These are phyloP conservation scores for Alternaria rosae DNA, from an alignment of 2,329 filamentous ascomycete species.

Conservation along the genomic window DNA sequence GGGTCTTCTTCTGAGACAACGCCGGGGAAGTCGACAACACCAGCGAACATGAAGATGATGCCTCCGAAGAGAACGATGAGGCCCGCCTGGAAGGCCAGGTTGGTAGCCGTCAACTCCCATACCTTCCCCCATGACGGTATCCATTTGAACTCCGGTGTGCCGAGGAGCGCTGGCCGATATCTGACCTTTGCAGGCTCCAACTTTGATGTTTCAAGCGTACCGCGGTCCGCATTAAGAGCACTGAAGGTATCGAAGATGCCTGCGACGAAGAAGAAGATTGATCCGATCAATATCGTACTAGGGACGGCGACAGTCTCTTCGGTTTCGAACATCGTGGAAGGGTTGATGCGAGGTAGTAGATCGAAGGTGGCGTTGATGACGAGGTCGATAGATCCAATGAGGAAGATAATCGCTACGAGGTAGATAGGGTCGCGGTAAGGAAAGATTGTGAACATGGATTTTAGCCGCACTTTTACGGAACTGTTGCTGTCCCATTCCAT, in stretches of 20 bases:
- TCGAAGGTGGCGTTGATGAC: slow-evolving; percentile 40
- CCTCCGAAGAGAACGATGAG: slow-evolving; percentile 40
- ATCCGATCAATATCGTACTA: slow-evolving; percentile 33
- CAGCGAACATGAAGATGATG: slow-evolving; percentile 41
- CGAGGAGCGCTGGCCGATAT: slow-evolving; percentile 35
- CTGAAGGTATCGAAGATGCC: slow-evolving; percentile 38
- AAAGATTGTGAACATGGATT: slow-evolving; percentile 31
- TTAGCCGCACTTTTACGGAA: slow-evolving; percentile 8
- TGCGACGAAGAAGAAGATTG: slow-evolving; percentile 37
- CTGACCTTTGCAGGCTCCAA: slow-evolving; percentile 11
- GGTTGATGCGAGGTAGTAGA: slow-evolving; percentile 23
- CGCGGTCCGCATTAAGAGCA: slow-evolving; percentile 32
- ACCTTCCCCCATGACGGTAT: slow-evolving; percentile 27
- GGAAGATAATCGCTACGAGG: slow-evolving; percentile 38
- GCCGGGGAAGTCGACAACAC: slow-evolving; percentile 38
- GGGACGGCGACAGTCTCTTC: slow-evolving; percentile 31
- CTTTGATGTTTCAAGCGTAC: slow-evolving; percentile 22
- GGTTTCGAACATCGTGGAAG: slow-evolving; percentile 18
- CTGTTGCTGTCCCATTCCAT: slow-evolving; percentile 7
- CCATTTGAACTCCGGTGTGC: slow-evolving; percentile 36
- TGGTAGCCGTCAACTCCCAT: slow-evolving; percentile 24
- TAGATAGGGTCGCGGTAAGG: slow-evolving; percentile 40
- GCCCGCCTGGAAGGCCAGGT: slow-evolving; percentile 38
- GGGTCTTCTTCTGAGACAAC: slow-evolving; percentile 25
- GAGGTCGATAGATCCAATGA: slow-evolving; percentile 32